Evolutionary conservation across 352 stramenopile genomes (phyloP).

Genomic region (Globisporangium middletonii): DNA sequence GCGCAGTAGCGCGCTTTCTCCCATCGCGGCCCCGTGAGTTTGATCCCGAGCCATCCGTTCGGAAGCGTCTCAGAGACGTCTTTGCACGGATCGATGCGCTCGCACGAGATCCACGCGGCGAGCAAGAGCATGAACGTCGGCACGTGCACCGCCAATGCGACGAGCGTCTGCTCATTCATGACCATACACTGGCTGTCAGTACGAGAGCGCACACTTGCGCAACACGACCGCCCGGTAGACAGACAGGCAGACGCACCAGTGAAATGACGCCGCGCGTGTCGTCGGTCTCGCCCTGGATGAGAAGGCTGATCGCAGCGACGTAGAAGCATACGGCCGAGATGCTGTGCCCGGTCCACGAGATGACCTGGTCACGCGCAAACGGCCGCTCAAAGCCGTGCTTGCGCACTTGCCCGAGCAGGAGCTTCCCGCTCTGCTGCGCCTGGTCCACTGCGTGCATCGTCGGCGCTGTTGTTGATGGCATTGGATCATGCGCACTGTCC

Average conservation of each 20-base stretch:
- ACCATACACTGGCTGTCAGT: no score
- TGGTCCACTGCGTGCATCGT: background rate
- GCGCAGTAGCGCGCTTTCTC: slow-evolving; percentile 80
- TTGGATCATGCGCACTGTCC: background rate
- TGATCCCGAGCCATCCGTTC: slow-evolving; percentile 66
- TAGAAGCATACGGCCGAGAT: slow-evolving; percentile 64
- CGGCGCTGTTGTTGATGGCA: background rate
- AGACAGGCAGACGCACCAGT: slow-evolving; percentile 6
- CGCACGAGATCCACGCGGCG: slow-evolving; percentile 62
- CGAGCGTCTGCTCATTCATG: slow-evolving; percentile 29
- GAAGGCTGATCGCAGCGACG: slow-evolving; percentile 25
- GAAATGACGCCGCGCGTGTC: slow-evolving; percentile 4
- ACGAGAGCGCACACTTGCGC: background rate
- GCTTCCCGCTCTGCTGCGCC: slow-evolving; percentile 5
- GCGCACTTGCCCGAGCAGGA: slow-evolving; percentile 35
- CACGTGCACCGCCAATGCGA: slow-evolving; percentile 46
- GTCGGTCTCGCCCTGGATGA: slow-evolving; percentile 7
- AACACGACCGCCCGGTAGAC: no score
- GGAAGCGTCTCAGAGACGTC: slow-evolving; percentile 27
- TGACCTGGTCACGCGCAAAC: slow-evolving; percentile 72
- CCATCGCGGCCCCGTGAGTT: slow-evolving; percentile 61
- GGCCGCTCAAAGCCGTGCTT: slow-evolving; percentile 65
- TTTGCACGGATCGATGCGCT: slow-evolving; percentile 54
- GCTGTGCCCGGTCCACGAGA: slow-evolving; percentile 64
- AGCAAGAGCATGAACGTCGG: slow-evolving; percentile 43